Evolutionary conservation across 2,329 filamentous ascomycete species (phyloP).

Genomic region (Paramyrothecium roridum): DNA sequence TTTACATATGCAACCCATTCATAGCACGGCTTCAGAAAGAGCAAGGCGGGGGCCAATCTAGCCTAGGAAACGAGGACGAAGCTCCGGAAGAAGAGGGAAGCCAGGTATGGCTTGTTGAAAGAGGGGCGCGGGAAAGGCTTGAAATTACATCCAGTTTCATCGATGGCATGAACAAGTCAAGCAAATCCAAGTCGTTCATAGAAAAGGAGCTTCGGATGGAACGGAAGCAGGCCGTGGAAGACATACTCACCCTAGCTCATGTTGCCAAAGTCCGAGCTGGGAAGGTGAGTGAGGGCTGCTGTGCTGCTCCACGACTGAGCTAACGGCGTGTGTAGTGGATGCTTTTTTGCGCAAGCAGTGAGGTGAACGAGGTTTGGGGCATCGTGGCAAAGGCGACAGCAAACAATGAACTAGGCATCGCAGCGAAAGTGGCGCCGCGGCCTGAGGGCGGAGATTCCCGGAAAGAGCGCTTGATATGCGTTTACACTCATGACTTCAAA

Average conservation of each 20-base stretch:
- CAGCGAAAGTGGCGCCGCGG: slow-evolving; percentile 67
- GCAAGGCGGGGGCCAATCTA: slow-evolving; percentile 28
- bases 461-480: slow-evolving; percentile 61
- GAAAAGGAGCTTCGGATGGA: slow-evolving; percentile 47
- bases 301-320: slow-evolving; percentile 4
- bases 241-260: slow-evolving; percentile 60
- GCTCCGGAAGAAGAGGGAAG: slow-evolving; percentile 42
- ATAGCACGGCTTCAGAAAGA: slow-evolving; percentile 31
- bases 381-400: slow-evolving; percentile 64
- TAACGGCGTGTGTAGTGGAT: slow-evolving; percentile 60
- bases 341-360: slow-evolving; percentile 56
- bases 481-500: slow-evolving; percentile 75
- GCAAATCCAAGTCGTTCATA: slow-evolving; percentile 29
- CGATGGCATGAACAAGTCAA: slow-evolving; percentile 37
- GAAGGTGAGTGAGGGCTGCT: slow-evolving; percentile 48
- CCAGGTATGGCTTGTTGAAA: slow-evolving; percentile 45
- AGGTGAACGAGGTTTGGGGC: slow-evolving; percentile 64
- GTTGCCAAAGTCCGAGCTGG: slow-evolving; percentile 57
- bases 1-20: slow-evolving; percentile 68
- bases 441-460: slow-evolving; percentile 34
- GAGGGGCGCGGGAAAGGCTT: slow-evolving; percentile 50
- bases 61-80: slow-evolving; percentile 46
- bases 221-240: slow-evolving; percentile 43
- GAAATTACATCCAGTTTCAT: slow-evolving; percentile 45
- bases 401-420: slow-evolving; percentile 66